phyloP scores from a whole-genome alignment of 2,329 filamentous ascomycete genomes.

The Fusarium pseudograminearum region DNA sequence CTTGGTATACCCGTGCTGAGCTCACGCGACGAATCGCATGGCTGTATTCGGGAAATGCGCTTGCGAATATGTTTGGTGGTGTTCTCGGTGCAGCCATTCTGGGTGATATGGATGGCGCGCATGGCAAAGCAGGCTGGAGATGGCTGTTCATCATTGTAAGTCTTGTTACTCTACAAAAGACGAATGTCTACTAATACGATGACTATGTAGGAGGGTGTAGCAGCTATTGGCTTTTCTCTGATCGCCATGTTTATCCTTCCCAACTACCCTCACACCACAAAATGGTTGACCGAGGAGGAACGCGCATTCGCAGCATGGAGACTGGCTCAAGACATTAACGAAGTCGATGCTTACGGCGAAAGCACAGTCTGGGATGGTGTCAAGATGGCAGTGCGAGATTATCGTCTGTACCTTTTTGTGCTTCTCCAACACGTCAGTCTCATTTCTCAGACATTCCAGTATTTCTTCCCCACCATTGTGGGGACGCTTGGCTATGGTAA shows the following conservation, averaged over 20 bases:
- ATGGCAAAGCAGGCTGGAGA: slow-evolving; percentile 70
- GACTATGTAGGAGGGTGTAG: slow-evolving; percentile 51
- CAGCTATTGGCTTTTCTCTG: slow-evolving; percentile 55
- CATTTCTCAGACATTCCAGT: slow-evolving; percentile 69
- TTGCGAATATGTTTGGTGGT: slow-evolving; percentile 65
- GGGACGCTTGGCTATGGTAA: slow-evolving; percentile 69
- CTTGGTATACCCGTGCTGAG: slow-evolving; percentile 59
- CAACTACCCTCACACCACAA: slow-evolving; percentile 65
- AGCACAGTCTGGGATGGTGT: slow-evolving; percentile 59
- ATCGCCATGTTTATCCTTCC: slow-evolving; percentile 57
- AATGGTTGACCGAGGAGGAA: slow-evolving; percentile 64
- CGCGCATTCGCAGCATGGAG: slow-evolving; percentile 65
- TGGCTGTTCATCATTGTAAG: slow-evolving; percentile 73
- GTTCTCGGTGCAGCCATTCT: slow-evolving; percentile 63
- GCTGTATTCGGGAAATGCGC: slow-evolving; percentile 66
- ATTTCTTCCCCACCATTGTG: slow-evolving; percentile 75
- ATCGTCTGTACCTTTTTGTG: slow-evolving; percentile 65
- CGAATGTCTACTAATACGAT: not conserved
- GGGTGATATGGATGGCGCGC: slow-evolving; percentile 57
- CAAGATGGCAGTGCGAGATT: slow-evolving; percentile 61
- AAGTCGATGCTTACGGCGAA: slow-evolving; percentile 55
- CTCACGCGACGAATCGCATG: slow-evolving; percentile 71
- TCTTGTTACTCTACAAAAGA: fast-evolving
- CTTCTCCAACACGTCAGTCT: slow-evolving; percentile 66
- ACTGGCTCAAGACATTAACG: slow-evolving; percentile 61